Conservation (phyloP, 2,329 filamentous ascomycete genomes). For the Diaporthe amygdali region DNA sequence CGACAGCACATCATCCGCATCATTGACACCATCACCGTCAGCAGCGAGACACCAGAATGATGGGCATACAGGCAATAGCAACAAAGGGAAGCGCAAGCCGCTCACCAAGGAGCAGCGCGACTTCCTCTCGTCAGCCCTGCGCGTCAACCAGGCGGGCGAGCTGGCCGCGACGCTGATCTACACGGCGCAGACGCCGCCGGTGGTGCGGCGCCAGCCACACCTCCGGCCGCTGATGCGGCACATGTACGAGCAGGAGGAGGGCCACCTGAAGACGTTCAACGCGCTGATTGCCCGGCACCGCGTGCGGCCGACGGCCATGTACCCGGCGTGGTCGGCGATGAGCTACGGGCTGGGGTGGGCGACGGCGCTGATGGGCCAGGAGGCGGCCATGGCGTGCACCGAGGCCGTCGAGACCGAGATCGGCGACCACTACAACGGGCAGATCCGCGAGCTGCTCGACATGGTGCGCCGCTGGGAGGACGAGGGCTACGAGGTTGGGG, state of each 20-base stretch:
- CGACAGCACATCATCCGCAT: constrained; percentile 12
- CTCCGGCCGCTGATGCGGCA: constrained; percentile 91
- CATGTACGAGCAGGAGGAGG: constrained; percentile 97
- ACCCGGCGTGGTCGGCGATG: constrained; percentile 84
- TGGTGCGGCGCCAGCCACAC: constrained; percentile 82
- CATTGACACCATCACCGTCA: not conserved
- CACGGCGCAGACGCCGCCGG: constrained; percentile 81
- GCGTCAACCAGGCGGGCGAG: constrained; percentile 97
- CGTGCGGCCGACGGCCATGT: constrained; percentile 89
- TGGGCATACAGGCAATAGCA: constrained; percentile 32
- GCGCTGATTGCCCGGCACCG: constrained; percentile 81
- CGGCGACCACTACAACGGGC: constrained; percentile 91
- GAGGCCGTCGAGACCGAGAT: constrained; percentile 99
- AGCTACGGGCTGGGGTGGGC: constrained; percentile 86
- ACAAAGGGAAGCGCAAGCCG: constrained; percentile 55
- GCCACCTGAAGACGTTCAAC: constrained; percentile 88
- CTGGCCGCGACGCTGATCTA: constrained; percentile 97
- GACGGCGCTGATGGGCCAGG: constrained; percentile 85
- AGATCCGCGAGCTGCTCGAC: constrained; percentile 80
- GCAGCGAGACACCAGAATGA: constrained; percentile 9
- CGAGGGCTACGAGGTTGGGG: constrained; percentile 79
- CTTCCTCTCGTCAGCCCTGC: constrained; percentile 80
- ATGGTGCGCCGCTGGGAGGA: constrained; percentile 80
- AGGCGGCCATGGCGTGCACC: constrained; percentile 98
- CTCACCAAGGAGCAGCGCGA: constrained; percentile 73